These are phyloP conservation scores for barley (Hordeum vulgare) DNA, from an alignment of 176 grass and related monocot species.

Conservation along the genomic window DNA sequence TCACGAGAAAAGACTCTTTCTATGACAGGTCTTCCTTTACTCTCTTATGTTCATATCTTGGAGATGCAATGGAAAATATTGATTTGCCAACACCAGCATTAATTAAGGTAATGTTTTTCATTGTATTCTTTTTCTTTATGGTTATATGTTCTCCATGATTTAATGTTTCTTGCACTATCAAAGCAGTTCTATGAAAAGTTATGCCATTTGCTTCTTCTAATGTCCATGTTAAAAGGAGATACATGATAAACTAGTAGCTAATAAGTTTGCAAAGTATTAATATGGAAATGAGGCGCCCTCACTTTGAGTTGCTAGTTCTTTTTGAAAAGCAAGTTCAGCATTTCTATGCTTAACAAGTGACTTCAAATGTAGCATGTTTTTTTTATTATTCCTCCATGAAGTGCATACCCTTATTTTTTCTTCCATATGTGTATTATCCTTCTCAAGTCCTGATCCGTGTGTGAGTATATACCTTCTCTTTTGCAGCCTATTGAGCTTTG, in stretches of 20 bases:
- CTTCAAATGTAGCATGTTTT: not conserved
- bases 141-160: conserved; percentile 13
- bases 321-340: not conserved
- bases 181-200: not conserved
- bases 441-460: conserved; percentile 13
- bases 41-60: conserved; percentile 95
- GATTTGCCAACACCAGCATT: conserved; percentile 88
- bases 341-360: not conserved
- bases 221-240: conserved; percentile 1
- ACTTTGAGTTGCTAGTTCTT: not conserved
- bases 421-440: not conserved
- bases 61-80: conserved; percentile 86
- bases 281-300: not conserved
- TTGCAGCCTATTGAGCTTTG: conserved; percentile 93
- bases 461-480: conserved; percentile 14
- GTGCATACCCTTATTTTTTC: not conserved
- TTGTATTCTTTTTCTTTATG: not conserved
- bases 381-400: not conserved
- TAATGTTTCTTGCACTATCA: not conserved
- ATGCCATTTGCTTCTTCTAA: not conserved
- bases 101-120: conserved; percentile 56
- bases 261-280: not conserved
- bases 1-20: conserved; percentile 94
- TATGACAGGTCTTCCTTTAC: conserved; percentile 72
- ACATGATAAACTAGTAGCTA: not conserved